phyloP scores from a whole-genome alignment of 257 asterid species.

The Nicotiana paniculata region DNA sequence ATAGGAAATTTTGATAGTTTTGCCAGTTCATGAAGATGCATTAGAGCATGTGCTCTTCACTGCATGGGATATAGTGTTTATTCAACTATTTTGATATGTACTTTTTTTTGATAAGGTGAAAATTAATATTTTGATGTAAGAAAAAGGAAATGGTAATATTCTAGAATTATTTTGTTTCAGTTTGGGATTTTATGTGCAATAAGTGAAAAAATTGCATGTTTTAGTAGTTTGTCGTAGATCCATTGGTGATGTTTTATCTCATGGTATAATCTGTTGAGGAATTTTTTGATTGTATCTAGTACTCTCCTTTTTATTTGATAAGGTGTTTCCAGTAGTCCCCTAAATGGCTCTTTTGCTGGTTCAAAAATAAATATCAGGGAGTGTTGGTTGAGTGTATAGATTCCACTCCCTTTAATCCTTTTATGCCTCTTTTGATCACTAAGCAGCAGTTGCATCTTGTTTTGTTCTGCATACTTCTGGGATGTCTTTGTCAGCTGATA shows the following conservation, averaged over 20 bases:
- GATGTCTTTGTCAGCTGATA: neutral
- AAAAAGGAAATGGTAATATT: neutral
- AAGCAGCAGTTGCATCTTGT: neutral
- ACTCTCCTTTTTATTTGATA: neutral
- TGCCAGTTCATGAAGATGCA: too few species aligned
- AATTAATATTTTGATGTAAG: too few species aligned
- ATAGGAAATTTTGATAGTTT: too few species aligned
- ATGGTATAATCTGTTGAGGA: neutral
- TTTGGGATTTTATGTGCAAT: slow-evolving; percentile 6
- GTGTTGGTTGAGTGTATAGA: neutral
- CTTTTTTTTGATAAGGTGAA: too few species aligned
- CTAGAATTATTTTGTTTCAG: neutral
- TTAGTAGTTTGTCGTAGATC: neutral
- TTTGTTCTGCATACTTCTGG: neutral
- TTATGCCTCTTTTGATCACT: neutral
- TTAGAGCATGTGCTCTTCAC: too few species aligned
- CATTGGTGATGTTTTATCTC: neutral
- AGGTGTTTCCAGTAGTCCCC: neutral
- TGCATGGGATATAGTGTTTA: too few species aligned
- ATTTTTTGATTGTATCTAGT: neutral
- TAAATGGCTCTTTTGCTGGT: slow-evolving; percentile 4
- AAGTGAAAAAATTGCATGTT: neutral
- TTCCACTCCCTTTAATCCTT: neutral
- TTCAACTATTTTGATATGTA: too few species aligned
- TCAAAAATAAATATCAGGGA: neutral